Evolutionary conservation across 139 green algal species (phyloP).

Genomic region (Chlamydomonas sp.): DNA sequence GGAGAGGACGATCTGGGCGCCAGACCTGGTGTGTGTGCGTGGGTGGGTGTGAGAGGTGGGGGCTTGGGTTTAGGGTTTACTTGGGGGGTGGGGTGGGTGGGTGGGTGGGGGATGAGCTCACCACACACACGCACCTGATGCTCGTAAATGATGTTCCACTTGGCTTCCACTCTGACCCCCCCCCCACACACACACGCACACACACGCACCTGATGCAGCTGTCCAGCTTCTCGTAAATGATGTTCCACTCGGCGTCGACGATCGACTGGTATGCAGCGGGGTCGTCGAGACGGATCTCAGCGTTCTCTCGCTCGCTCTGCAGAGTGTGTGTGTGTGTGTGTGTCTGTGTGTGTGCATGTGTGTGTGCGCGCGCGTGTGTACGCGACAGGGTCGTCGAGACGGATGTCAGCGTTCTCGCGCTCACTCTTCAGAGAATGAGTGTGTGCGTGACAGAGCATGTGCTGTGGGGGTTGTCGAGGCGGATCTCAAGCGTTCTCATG

Average conservation of each 20-base stretch:
- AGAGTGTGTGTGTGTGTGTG: too few species aligned
- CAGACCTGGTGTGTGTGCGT: conserved; percentile 46
- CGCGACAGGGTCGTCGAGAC: conserved; percentile 83
- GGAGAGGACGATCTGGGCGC: conserved; percentile 86
- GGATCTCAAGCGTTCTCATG: conserved; percentile 47
- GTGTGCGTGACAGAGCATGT: not conserved
- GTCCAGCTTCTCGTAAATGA: conserved; percentile 98
- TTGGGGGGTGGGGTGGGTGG: too few species aligned
- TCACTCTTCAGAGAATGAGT: too few species aligned
- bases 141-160: too few species aligned
- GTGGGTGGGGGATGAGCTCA: too few species aligned
- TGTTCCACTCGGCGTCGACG: conserved; percentile 98
- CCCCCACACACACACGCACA: not conserved
- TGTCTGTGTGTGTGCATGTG: conserved; percentile 1
- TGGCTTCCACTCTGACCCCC: too few species aligned
- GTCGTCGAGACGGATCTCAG: conserved; percentile 77
- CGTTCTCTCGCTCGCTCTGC: not conserved
- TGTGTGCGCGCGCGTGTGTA: conserved; percentile 69
- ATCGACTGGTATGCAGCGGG: conserved; percentile 94
- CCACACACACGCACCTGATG: too few species aligned
- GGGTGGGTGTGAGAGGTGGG: not conserved
- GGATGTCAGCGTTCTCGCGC: conserved; percentile 41
- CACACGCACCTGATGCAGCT: conserved; percentile 55
- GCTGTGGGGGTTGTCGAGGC: conserved; percentile 82
- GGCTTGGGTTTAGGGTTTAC: not conserved